These are phyloP conservation scores for Volvox reticuliferus DNA, from an alignment of 139 green algal genomes.

Conservation along the genomic window DNA sequence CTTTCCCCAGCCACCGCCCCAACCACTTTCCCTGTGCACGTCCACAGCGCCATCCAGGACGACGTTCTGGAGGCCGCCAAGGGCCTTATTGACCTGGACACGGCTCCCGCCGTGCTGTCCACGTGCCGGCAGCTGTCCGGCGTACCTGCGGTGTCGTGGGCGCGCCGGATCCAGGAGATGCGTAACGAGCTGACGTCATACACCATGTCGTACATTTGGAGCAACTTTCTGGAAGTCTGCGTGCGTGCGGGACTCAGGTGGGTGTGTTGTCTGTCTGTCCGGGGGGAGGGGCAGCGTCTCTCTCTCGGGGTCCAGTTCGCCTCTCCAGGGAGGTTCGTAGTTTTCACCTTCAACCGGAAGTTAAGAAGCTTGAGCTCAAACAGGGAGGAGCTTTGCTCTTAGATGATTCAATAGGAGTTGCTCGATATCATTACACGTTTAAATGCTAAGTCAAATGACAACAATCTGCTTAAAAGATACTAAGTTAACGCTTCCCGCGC, in stretches of 20 bases:
- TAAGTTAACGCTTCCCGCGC: too few relatives aligned
- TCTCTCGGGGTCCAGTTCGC: too few relatives aligned
- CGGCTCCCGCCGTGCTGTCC: slow-evolving; percentile 9
- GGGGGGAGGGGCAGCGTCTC: background rate
- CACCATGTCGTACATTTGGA: background rate
- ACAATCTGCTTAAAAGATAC: too few relatives aligned
- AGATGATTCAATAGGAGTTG: too few relatives aligned
- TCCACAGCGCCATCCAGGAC: slow-evolving; percentile 5
- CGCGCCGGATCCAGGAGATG: slow-evolving; percentile 15
- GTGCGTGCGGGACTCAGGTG: background rate
- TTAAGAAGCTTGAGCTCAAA: too few relatives aligned
- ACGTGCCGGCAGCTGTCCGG: slow-evolving; percentile 6
- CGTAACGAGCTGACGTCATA: background rate
- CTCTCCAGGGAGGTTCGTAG: too few relatives aligned
- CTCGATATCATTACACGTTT: too few relatives aligned
- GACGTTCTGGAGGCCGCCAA: slow-evolving; percentile 20
- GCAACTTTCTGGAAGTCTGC: slow-evolving; percentile 12
- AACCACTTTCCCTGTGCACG: too few relatives aligned
- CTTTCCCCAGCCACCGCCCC: too few relatives aligned
- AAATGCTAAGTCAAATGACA: too few relatives aligned
- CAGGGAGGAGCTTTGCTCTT: too few relatives aligned
- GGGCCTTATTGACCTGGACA: background rate
- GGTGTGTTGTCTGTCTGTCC: background rate
- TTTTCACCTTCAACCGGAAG: too few relatives aligned
- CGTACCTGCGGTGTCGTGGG: slow-evolving; percentile 36